Base-by-base conservation (phyloP, 1,284 basidiomycete genomes). In the Boletus hoseneyae region DNA sequence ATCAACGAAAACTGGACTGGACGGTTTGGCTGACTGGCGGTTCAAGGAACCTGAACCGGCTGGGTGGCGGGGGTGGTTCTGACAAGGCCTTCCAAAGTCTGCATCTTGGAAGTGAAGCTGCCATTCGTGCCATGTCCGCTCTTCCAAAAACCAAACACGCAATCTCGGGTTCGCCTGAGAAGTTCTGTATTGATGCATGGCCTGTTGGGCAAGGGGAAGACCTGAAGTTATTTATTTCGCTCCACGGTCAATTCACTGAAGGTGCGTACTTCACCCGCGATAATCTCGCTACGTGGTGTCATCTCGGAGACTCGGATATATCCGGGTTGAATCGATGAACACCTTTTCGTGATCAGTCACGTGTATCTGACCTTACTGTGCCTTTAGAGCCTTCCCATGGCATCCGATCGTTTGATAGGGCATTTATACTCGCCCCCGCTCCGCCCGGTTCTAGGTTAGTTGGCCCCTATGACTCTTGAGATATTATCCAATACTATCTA, bases 171-270 rank as follows among this genome's bases (percentile, higher is more conserved):
- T 69, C 83, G 6, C 75, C 87, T 0, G 83, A 85, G 60, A 93
- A 90, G 66, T 98, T 97, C 68, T 85, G 85, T 55, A 79, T 97
- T 33, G 96, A 99, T 65, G 83, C 90, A 0, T 96, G 92, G 80
- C 85, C 85, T 5, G 79, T 90, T 39, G 78, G 75, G 48, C 77
- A 83, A 60, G 81, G 83, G 46, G 77, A 79, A 52, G 71, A 72
- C 47, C 75, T 78, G 59, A 79, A 78, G 27, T 70, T 99, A 45
- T 85, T 96, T 61, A 78, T 96, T 55, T 84, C 81, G 48, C 79
- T 98, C 29, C 93, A 98, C 65, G 96, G 96, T 7, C 87, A 98
- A 66, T 97, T 95, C 64, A 77, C 78, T 44, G 96, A 99, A 78
- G 75, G 93, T 93, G 62, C 60, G 85, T 53, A 33, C 27, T 19